Evolutionary conservation across 441 rosid species (phyloP).

Genomic region (Adansonia rubrostipa): DNA sequence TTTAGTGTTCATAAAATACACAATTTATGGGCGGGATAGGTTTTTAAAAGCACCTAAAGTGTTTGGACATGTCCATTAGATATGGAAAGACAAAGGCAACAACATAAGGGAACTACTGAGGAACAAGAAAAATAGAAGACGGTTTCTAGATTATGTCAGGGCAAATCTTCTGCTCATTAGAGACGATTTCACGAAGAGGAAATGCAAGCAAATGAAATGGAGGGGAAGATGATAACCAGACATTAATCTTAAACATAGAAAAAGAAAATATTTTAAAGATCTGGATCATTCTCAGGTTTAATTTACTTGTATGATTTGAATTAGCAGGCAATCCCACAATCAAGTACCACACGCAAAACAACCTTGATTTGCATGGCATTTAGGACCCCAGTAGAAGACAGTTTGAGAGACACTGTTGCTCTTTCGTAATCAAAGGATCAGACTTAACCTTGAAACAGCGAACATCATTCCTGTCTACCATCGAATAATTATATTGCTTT

Average conservation of each 20-base stretch:
- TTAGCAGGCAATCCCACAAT: neutral
- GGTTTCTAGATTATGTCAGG: neutral
- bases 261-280: neutral
- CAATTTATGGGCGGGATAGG: neutral
- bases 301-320: neutral
- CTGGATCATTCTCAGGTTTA: neutral
- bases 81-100: neutral
- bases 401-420: neutral
- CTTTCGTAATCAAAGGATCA: neutral
- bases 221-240: neutral
- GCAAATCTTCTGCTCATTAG: neutral
- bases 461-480: neutral
- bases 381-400: neutral
- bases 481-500: too few species aligned
- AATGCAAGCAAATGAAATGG: neutral
- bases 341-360: neutral
- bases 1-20: neutral
- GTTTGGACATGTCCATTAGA: neutral
- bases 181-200: neutral
- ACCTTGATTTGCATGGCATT: neutral
- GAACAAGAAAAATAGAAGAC: neutral
- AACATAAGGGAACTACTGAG: neutral
- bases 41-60: neutral
- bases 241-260: neutral
- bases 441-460: neutral